Evolutionary conservation across 2,329 filamentous ascomycete genomes (phyloP).

Genomic region (Metarhizium sp.): DNA sequence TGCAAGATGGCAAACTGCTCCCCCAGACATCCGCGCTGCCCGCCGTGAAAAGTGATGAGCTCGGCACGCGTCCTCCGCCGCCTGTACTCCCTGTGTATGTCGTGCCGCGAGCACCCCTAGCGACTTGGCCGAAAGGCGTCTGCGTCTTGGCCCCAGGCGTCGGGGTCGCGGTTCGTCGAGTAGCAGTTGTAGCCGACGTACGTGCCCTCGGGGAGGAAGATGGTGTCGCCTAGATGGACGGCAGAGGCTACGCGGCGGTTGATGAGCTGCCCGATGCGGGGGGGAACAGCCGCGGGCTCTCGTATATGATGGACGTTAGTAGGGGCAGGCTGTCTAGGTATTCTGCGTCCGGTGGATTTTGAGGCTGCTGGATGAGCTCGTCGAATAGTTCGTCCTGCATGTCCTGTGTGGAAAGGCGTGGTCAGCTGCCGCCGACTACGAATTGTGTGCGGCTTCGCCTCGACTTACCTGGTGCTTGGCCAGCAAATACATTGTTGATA

Average conservation of each 20-base stretch:
- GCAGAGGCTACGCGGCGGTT: conserved; percentile 27
- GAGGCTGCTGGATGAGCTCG: conserved; percentile 14
- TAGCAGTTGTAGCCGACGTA: conserved; percentile 32
- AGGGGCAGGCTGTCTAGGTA: conserved; percentile 25
- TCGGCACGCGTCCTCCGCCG: conserved; percentile 24
- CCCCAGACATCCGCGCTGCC: conserved; percentile 28
- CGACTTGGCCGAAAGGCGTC: conserved; percentile 28
- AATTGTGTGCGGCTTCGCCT: too few relatives aligned
- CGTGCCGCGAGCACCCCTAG: conserved; percentile 25
- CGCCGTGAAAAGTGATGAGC: conserved; percentile 33
- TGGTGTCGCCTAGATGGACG: conserved; percentile 15
- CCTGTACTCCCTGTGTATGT: conserved; percentile 25
- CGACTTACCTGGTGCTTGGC: conserved; percentile 19
- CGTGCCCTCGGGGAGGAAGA: conserved; percentile 25
- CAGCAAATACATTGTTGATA: conserved; percentile 26
- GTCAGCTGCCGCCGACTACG: not conserved
- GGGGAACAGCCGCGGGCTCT: conserved; percentile 37
- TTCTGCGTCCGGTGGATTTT: not conserved
- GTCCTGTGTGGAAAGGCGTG: conserved; percentile 7
- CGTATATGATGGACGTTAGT: conserved; percentile 34
- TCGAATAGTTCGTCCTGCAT: conserved; percentile 20
- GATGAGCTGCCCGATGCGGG: conserved; percentile 39
- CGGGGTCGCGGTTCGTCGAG: conserved; percentile 26
- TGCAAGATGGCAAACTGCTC: conserved; percentile 30
- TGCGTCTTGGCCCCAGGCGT: conserved; percentile 21